Evolutionary conservation across 176 grass and related monocot genomes (phyloP).

Genomic region (Juncus effusus): DNA sequence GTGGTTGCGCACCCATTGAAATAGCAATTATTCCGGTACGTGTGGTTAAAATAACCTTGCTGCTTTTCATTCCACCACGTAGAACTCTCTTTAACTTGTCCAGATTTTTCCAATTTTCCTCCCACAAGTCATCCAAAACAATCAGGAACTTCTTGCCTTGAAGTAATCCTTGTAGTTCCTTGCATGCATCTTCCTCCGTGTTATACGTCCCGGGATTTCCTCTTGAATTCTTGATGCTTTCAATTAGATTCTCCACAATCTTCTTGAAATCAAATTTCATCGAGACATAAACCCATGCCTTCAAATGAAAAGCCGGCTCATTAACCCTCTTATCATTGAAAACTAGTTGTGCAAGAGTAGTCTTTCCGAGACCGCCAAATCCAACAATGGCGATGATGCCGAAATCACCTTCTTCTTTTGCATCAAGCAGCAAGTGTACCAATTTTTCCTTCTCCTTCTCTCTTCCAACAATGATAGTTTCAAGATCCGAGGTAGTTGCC

Average conservation of each 20-base stretch:
- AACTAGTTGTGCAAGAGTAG: slow-evolving; percentile 31
- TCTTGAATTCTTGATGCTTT: neutral
- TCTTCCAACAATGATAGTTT: no score
- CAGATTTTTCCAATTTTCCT: neutral
- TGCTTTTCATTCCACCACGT: slow-evolving; percentile 4
- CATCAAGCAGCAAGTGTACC: no score
- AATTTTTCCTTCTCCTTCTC: no score
- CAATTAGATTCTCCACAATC: slow-evolving; percentile 23
- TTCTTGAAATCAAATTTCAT: slow-evolving; percentile 27
- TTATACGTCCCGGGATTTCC: neutral
- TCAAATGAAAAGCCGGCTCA: slow-evolving; percentile 1
- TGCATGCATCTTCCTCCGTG: slow-evolving; percentile 1
- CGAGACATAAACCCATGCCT: slow-evolving; percentile 33
- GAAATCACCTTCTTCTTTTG: no score
- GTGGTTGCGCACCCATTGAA: neutral
- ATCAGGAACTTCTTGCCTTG: slow-evolving; percentile 20
- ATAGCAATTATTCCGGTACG: slow-evolving; percentile 12
- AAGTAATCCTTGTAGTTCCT: neutral
- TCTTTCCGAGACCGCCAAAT: slow-evolving; percentile 24
- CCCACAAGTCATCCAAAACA: slow-evolving; percentile 32
- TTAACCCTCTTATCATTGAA: slow-evolving; percentile 26
- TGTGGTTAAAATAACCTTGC: slow-evolving; percentile 23
- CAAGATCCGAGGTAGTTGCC: no score
- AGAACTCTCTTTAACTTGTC: slow-evolving; percentile 26
- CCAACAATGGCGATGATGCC: no score